These are phyloP conservation scores for Lepidium aucheri DNA, from an alignment of 345 rosid genomes.

Conservation along the genomic window DNA sequence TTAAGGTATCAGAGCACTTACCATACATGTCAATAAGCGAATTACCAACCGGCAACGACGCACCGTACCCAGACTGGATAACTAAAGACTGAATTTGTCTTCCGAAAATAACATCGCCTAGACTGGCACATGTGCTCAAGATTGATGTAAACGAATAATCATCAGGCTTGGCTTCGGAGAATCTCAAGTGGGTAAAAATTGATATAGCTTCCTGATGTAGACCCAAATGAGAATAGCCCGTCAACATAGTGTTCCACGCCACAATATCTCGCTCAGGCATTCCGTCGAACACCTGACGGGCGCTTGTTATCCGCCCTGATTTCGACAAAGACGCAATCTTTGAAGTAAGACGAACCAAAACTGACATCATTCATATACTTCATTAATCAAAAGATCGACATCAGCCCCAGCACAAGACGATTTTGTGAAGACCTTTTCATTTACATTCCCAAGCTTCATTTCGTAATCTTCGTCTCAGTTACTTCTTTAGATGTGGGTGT, in stretches of 20 bases:
- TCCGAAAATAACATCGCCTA: conserved; percentile 36
- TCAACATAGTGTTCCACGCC: conserved; percentile 75
- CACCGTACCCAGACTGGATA: conserved; percentile 33
- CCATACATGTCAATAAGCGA: conserved; percentile 76
- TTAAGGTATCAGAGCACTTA: conserved; percentile 42
- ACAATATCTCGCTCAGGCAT: conserved; percentile 47
- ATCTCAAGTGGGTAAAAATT: conserved; percentile 41
- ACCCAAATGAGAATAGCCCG: conserved; percentile 55
- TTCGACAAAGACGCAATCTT: conserved; percentile 33
- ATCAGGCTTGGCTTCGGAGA: conserved; percentile 34
- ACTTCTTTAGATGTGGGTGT: too few relatives aligned
- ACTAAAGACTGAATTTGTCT: conserved; percentile 42
- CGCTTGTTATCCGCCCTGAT: conserved; percentile 37
- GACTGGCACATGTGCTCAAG: conserved; percentile 45
- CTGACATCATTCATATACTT: not conserved
- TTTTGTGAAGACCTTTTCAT: too few relatives aligned
- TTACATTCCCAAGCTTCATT: too few relatives aligned
- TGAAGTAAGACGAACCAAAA: conserved; percentile 38
- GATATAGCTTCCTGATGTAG: conserved; percentile 43
- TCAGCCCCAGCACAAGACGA: too few relatives aligned
- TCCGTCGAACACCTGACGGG: conserved; percentile 68
- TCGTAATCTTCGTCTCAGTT: too few relatives aligned
- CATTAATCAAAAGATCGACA: too few relatives aligned
- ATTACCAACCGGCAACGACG: conserved; percentile 47
- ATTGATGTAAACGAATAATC: conserved; percentile 60